Conservation (phyloP, 768 basidiomycete species). For the Austroboletus eburneus region DNA sequence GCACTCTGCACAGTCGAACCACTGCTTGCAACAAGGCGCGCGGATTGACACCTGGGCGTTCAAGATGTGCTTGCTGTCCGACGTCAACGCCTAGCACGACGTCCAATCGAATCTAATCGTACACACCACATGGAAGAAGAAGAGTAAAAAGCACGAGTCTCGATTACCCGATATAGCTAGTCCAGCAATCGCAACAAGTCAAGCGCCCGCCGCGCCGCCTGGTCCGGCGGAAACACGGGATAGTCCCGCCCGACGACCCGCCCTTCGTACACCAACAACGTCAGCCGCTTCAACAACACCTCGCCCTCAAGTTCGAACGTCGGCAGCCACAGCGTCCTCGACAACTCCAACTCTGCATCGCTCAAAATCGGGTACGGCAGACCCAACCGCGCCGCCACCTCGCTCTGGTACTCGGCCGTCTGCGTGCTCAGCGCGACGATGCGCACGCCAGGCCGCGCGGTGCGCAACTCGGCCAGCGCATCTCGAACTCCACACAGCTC, state of each 20-base stretch:
- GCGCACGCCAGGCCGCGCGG: not conserved
- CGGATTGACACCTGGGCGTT: slow-evolving; percentile 97
- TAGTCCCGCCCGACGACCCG: slow-evolving; percentile 15
- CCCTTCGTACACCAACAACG: slow-evolving; percentile 13
- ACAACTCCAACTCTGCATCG: slow-evolving; percentile 10
- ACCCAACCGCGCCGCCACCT: slow-evolving; percentile 12
- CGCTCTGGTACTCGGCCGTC: slow-evolving; percentile 13
- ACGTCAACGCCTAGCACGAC: no score
- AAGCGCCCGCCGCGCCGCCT: slow-evolving; percentile 12
- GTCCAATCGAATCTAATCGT: no score
- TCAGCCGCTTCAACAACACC: slow-evolving; percentile 19
- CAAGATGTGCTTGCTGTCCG: slow-evolving; percentile 93
- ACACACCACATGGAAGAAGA: no score
- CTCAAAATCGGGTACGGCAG: slow-evolving; percentile 22
- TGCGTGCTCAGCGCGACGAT: slow-evolving; percentile 24
- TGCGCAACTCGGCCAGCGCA: slow-evolving; percentile 3
- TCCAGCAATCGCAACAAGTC: not conserved
- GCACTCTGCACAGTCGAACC: slow-evolving; percentile 97
- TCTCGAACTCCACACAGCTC: slow-evolving; percentile 18
- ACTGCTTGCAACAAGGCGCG: slow-evolving; percentile 95
- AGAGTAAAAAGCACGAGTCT: no score
- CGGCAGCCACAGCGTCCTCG: slow-evolving; percentile 12
- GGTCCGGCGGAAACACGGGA: slow-evolving; percentile 21
- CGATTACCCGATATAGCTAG: not conserved
- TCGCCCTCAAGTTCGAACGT: slow-evolving; percentile 16